Base-by-base conservation (phyloP, 2,329 filamentous ascomycete genomes). In the Aspergillus spinulosporus region DNA sequence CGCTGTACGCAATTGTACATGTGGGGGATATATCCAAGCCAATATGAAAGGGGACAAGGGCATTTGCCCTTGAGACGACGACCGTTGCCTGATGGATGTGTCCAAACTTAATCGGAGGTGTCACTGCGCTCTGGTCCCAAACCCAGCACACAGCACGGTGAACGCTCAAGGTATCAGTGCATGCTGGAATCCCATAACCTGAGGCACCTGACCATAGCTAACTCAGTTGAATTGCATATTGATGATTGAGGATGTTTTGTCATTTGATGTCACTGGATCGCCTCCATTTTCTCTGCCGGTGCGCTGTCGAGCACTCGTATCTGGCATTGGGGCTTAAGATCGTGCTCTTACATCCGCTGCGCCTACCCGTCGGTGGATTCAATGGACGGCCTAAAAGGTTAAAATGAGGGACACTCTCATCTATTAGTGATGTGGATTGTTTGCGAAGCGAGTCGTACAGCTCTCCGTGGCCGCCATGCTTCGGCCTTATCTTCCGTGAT, bases 391-490 rank as follows among this genome's bases (percentile, higher is more conserved):
- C 39, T 34, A 36, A 51, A 49, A 51, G 44, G 26, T 28, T 52
- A 6, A 50, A 55, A 49, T 56, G 34, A 32, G 40, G 56, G 45
- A 21, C 21, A 44, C 55, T 47, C 39, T 50, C 36, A 36, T 36
- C 51, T 58, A 56, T 56, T 31, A 31, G 60, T 54, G 51, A 55
- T 58, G 28, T 50, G 50, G 48, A 59, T 55, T 36, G 52, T 52
- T 60, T 34, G 62, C 63, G 54, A 59, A 54, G 63, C 62, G 57
- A 60, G 62, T 66, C 32, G 57, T 61, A 65, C 64, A 60, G 53
- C 60, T 60, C 59, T 55, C 57, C 59, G 68, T 71, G 67, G 69
- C 65, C 64, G 68, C 68, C 69, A 72, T 71, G 68, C 65, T 62
- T 52, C 61, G 54, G 59, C 56, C 46, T 65, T 67, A 64, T 68